Evolutionary conservation across 352 stramenopile species (phyloP), one percentile per base, ranked within the genome.

Genomic region (Peronosclerospora sorghi): DNA sequence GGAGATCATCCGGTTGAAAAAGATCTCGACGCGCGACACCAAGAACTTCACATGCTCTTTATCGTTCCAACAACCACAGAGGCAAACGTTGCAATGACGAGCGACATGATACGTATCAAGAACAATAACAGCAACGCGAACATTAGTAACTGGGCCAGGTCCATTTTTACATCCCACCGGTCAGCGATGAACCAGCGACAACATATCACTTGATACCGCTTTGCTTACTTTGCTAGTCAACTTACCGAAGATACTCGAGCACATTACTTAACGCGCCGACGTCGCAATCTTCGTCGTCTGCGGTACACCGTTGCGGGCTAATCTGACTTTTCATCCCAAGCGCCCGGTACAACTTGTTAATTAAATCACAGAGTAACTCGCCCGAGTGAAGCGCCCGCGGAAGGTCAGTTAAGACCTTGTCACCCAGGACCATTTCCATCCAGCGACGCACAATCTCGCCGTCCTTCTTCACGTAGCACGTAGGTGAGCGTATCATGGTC

Each of bases 371-470:
- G 5, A 92, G 64, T 29, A 63, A 50, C 23, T 74, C 54, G 29
- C 79, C 76, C n/a, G 68, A 75, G 42, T 65, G 63, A 40, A 92
- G 67, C 46, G 66, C 68, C 6, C 55, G 38, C 6, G 66, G 56
- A 40, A 87, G 73, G 13, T 69, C 58, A 21, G 56, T 48, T 18
- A 48, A 24, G 26, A 84, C 72, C 56, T 86, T 87, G 36, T 90
- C 77, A 29, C 74, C 73, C 14, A 90, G 67, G 45, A 93, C 78
- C 80, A 93, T 90, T 47, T 89, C 80, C 53, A 93, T 84, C 80
- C 80, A 93, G 35, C 77, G 73, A 44, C 73, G 70, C 29, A 81
- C 77, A 54, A 90, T 81, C 44, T 85, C 73, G 37, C 68, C 63
- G 45, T 73, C 73, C 44, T 68, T 67, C 51, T 51, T 56, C 29